These are phyloP conservation scores for Syncephalastrum monosporum DNA, from an alignment of 371 early-diverging fungal species.

Conservation along the genomic window DNA sequence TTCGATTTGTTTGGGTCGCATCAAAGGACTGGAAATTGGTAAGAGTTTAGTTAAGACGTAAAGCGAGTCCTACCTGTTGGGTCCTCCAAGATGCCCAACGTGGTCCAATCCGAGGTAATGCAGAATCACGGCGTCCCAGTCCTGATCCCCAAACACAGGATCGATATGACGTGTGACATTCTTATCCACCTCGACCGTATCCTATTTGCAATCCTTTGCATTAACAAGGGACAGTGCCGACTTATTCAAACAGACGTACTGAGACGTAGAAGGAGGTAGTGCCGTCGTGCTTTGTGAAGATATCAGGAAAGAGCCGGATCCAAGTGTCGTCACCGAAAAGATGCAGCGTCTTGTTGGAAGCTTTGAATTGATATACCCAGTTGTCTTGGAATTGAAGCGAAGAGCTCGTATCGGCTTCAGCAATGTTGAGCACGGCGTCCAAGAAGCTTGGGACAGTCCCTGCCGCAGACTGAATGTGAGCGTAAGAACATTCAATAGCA, in stretches of 20 bases:
- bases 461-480: not conserved
- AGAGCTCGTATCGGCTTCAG: constrained; percentile 79
- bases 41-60: not conserved
- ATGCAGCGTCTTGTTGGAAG: constrained; percentile 57
- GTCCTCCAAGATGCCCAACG: constrained; percentile 91
- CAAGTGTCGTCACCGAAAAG: constrained; percentile 98
- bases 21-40: constrained; percentile 51
- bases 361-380: constrained; percentile 67
- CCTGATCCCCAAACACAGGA: constrained; percentile 51
- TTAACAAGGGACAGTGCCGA: not conserved
- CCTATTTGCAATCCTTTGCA: constrained; percentile 30
- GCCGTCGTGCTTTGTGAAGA: constrained; percentile 68
- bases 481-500: constrained; percentile 7
- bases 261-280: constrained; percentile 82
- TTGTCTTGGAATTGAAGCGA: constrained; percentile 70
- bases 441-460: constrained; percentile 68
- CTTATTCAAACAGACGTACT: constrained; percentile 22
- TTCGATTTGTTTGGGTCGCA: constrained; percentile 77
- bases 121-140: constrained; percentile 86
- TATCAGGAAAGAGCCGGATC: constrained; percentile 79
- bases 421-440: constrained; percentile 82
- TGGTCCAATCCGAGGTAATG: constrained; percentile 97
- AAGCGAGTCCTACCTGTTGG: constrained; percentile 41
- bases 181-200: constrained; percentile 75
- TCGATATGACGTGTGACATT: constrained; percentile 81